Evolutionary conservation across 352 stramenopile genomes (phyloP), one percentile per base, ranked within the genome.

Genomic region (Globisporangium ultimum): DNA sequence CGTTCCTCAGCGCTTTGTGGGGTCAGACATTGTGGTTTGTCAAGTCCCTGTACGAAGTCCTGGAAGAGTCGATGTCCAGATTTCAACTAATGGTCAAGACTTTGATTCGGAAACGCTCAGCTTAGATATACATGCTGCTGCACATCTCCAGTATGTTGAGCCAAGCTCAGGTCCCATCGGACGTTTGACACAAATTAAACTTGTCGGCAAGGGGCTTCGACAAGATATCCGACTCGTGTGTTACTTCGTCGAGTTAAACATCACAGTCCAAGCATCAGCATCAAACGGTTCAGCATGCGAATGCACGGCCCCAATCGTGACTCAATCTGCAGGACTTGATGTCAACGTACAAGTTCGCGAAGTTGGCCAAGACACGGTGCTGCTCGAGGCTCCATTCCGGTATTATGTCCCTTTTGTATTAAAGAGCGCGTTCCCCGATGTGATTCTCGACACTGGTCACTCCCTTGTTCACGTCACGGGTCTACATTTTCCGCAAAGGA

Each of bases 11-110:
- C 28, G 20, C 4, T 51, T 62, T 28, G 48, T 36, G 20, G n/a
- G 40, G 13, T 45, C 46, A 0, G 32, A 24, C 17, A 38, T 11
- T 12, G 40, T 57, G n/a, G 15, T 63, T 1, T 63, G 57, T 18
- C 11, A 43, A 50, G 15, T 32, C 12, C 28, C 58, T 17, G 48
- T 40, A 73, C 48, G 24, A 7, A 56, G 24, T 8, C 18, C 49
- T n/a, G 49, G 49, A 15, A 2, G 15, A 14, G 20, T 41, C 1
- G 18, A 7, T 46, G 58, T 63, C 12, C 58, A 53, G 24, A 60
- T 83, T 14, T 66, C 71, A 2, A 74, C 68, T 18, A 79, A 80
- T 55, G 68, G 71, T 24, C 71, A 77, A 61, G 74, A 83, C 38
- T 78, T 75, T 38, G 66, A 56, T 8, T 38, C 50, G 7, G 64